Conservation (phyloP, 148 eudicot species). For the Fallopia convolvulus region DNA sequence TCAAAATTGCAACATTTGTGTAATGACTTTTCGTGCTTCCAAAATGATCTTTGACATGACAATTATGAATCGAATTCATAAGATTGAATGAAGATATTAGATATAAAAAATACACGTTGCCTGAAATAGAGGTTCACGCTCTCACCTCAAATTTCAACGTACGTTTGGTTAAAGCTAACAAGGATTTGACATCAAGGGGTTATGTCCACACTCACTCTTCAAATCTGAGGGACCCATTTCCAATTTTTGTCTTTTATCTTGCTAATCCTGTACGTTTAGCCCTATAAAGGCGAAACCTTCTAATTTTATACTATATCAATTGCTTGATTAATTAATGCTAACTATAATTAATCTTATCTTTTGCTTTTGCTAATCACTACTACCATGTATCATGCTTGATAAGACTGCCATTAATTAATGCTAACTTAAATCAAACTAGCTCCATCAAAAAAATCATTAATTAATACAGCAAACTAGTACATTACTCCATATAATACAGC, state of each 20-base stretch:
- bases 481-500: too few species aligned
- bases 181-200: slow-evolving; percentile 9
- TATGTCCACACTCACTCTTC: slow-evolving; percentile 6
- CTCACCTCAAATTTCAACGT: slow-evolving; percentile 3
- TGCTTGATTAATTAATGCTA: slow-evolving; percentile 1
- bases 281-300: not conserved
- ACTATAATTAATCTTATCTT: not conserved
- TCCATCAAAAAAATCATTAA: not conserved
- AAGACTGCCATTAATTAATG: not conserved
- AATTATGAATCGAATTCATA: not conserved
- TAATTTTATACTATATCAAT: not conserved
- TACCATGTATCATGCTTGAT: not conserved
- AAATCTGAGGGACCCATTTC: not conserved
- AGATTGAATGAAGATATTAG: not conserved
- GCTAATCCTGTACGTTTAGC: not conserved
- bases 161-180: not conserved
- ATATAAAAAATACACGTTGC: not conserved
- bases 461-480: not conserved
- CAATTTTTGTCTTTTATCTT: not conserved
- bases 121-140: not conserved
- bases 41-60: not conserved
- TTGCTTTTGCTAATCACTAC: slow-evolving; percentile 8
- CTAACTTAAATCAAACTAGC: not conserved
- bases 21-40: not conserved
- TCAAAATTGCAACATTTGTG: not conserved